Evolutionary conservation across 2,329 filamentous ascomycete species (phyloP).

Genomic region (Stagonosporopsis cucurbitacearum): DNA sequence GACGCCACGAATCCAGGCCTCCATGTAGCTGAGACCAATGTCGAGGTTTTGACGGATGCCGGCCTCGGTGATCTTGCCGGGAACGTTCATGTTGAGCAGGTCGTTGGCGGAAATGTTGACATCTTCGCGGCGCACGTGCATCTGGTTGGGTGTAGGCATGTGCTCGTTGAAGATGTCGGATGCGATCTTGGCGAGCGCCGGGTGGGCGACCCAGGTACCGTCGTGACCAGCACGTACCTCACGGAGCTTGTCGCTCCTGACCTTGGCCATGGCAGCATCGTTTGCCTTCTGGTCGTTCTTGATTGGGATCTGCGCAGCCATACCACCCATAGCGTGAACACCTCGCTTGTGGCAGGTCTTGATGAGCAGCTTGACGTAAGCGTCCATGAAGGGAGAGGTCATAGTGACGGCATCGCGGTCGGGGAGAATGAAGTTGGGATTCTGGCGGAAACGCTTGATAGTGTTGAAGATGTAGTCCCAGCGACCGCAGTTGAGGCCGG

Average conservation of each 20-base stretch:
- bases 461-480: constrained; percentile 99
- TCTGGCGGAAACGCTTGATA: constrained; percentile 99
- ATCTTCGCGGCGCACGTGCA: constrained; percentile 88
- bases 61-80: constrained; percentile 87
- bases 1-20: constrained; percentile 93
- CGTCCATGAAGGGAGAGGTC: constrained; percentile 98
- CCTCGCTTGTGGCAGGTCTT: constrained; percentile 97
- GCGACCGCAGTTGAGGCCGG: constrained; percentile 95
- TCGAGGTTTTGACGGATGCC: constrained; percentile 98
- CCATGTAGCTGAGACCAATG: constrained; percentile 97
- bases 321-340: constrained; percentile 98
- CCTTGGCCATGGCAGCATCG: constrained; percentile 90
- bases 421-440: constrained; percentile 89
- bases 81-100: constrained; percentile 97
- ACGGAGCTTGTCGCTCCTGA: constrained; percentile 93
- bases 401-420: constrained; percentile 93
- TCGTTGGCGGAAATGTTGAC: constrained; percentile 86
- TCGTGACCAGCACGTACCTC: constrained; percentile 96
- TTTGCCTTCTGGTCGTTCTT: constrained; percentile 92
- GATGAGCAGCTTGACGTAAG: constrained; percentile 95
- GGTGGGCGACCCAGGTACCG: constrained; percentile 97
- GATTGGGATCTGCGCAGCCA: constrained; percentile 99
- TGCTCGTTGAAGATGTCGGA: constrained; percentile 95
- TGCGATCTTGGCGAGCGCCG: constrained; percentile 85
- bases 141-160: constrained; percentile 98